A percentile compares a stretch with the other conserved stretches of the same genome.
Conservation (phyloP, 768 basidiomycete genomes). For the Amanita molliuscula region DNA sequence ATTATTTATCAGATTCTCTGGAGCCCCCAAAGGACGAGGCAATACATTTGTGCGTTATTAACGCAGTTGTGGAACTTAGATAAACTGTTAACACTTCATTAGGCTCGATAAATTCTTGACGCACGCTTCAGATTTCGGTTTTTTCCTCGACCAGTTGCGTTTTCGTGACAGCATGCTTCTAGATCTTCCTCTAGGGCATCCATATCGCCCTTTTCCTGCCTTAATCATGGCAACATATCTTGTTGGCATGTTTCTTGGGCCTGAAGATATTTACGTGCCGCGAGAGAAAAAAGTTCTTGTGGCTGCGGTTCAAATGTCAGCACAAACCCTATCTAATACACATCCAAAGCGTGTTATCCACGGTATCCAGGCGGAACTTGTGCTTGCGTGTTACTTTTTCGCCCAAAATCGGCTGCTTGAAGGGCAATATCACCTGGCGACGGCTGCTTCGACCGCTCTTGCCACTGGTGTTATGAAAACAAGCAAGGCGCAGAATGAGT, state of each 20-base stretch:
- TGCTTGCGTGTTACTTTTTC: conserved; percentile 49
- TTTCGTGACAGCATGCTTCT: conserved; percentile 30
- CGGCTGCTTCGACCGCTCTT: conserved; percentile 23
- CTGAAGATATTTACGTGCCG: conserved; percentile 15
- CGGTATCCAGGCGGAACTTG: conserved; percentile 41
- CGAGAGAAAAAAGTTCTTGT: conserved; percentile 28
- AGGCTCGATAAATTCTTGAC: conserved; percentile 32
- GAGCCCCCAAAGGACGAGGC: conserved; percentile 23
- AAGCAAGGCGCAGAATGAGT: conserved; percentile 10
- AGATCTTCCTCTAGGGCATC: conserved; percentile 21
- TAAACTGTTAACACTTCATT: conserved; percentile 2
- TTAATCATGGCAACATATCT: conserved; percentile 29
- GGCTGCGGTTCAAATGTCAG: conserved; percentile 28
- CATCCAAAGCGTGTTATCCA: conserved; percentile 36
- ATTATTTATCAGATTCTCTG: conserved; percentile 6
- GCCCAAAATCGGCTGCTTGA: conserved; percentile 37
- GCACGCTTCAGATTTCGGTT: conserved; percentile 40
- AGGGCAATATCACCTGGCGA: conserved; percentile 27
- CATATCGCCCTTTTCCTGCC: conserved; percentile 25
- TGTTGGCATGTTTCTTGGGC: conserved; percentile 23
- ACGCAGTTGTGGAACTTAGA: neutral
- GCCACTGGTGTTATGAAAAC: conserved; percentile 29
- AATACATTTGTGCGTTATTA: conserved; percentile 20
- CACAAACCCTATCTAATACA: conserved; percentile 23
- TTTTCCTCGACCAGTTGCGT: conserved; percentile 43